Evolutionary conservation across 1,284 basidiomycete genomes (phyloP).

Genomic region (Cryptococcus jaspeensis): DNA sequence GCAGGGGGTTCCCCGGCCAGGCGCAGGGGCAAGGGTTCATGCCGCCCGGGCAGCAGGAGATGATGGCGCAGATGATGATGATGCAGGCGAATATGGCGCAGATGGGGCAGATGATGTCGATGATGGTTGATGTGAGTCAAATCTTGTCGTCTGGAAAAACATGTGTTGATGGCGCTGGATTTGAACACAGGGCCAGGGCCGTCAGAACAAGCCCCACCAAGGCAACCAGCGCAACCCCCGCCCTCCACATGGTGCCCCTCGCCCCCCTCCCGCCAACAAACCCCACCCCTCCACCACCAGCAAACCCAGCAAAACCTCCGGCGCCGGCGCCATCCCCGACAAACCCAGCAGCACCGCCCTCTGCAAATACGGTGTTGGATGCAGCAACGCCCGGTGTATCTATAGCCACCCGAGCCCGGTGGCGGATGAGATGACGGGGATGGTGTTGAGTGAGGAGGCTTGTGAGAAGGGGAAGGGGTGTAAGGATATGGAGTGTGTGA

Average conservation of each 20-base stretch:
- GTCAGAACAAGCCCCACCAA: constrained; percentile 5
- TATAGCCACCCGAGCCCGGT: constrained; percentile 90
- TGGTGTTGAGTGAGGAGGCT: constrained; percentile 84
- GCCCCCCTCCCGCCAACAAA: constrained; percentile 30
- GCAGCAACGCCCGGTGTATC: constrained; percentile 79
- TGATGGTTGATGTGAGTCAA: constrained; percentile 46
- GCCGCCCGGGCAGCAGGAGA: constrained; percentile 43
- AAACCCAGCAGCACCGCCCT: constrained; percentile 56
- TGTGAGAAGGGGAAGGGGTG: constrained; percentile 77
- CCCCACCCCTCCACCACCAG: constrained; percentile 35
- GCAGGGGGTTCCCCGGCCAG: neutral
- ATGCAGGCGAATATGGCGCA: constrained; percentile 53
- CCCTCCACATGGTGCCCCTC: neutral
- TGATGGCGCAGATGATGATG: constrained; percentile 54
- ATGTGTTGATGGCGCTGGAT: no score
- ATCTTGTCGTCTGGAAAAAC: neutral
- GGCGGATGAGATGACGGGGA: constrained; percentile 84
- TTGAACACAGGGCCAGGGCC: neutral
- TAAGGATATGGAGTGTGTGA: constrained; percentile 84
- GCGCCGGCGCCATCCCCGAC: constrained; percentile 44
- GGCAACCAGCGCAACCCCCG: constrained; percentile 8
- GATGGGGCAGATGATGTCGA: constrained; percentile 51
- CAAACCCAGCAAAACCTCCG: constrained; percentile 21
- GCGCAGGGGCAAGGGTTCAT: constrained; percentile 18
- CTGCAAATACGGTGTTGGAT: constrained; percentile 87